These are phyloP conservation scores for Scutellaria galericulata DNA, from an alignment of 257 asterid species.

Conservation along the genomic window DNA sequence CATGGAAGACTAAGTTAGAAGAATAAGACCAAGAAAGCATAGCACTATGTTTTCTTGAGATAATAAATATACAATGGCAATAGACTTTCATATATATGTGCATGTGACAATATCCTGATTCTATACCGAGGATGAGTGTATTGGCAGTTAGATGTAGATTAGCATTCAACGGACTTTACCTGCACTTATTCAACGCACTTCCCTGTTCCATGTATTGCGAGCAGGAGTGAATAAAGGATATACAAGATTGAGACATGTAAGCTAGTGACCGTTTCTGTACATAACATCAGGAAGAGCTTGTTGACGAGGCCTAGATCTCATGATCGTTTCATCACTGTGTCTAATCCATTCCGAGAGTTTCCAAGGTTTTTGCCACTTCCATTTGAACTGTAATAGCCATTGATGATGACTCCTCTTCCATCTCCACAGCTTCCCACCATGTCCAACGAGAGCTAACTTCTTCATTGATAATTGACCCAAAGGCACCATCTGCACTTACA, in stretches of 20 bases:
- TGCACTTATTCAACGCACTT: conserved; percentile 48
- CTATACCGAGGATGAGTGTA: neutral
- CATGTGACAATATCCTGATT: neutral
- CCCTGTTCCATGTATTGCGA: conserved; percentile 49
- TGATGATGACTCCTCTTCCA: conserved; percentile 99
- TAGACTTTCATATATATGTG: neutral
- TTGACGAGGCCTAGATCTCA: conserved; percentile 81
- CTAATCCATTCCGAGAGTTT: conserved; percentile 92
- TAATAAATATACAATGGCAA: neutral
- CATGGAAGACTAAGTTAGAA: neutral
- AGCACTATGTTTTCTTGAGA: no score
- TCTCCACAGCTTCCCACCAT: conserved; percentile 98
- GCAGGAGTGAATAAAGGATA: conserved; percentile 49
- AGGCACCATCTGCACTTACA: conserved; percentile 80
- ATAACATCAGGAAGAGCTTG: conserved; percentile 74
- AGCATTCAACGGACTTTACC: conserved; percentile 43
- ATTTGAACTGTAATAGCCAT: conserved; percentile 97
- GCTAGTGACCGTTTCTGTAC: conserved; percentile 78
- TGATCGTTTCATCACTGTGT: conserved; percentile 95
- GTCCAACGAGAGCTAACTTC: conserved; percentile 84
- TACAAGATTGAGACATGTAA: conserved; percentile 41
- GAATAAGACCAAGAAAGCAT: conserved; percentile 2
- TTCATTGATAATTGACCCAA: conserved; percentile 88
- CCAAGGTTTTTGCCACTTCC: conserved; percentile 99
- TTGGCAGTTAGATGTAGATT: neutral